Conservation (phyloP, 495 filamentous ascomycete genomes). For the Trichoderma orchidacearum region DNA sequence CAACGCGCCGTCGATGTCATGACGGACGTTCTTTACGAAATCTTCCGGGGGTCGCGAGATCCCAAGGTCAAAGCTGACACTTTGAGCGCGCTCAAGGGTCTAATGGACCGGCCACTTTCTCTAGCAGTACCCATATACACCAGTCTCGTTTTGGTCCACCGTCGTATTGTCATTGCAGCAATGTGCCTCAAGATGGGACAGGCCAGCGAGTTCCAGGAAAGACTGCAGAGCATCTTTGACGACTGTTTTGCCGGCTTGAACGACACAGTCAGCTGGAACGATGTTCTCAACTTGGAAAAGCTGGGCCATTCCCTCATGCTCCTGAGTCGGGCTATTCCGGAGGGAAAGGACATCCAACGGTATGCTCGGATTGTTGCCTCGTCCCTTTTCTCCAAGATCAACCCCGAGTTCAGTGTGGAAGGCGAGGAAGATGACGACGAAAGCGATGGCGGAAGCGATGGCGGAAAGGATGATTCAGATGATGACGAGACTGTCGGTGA, state of each 20-base stretch:
- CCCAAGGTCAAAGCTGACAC: background rate
- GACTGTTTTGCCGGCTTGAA: constrained; percentile 7
- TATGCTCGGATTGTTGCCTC: constrained; percentile 10
- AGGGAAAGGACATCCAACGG: constrained; percentile 5
- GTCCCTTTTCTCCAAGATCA: constrained; percentile 8
- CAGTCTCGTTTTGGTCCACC: background rate
- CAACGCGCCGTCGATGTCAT: background rate
- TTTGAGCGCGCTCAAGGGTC: background rate
- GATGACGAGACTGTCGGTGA: too few relatives aligned
- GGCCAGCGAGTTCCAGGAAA: constrained; percentile 7
- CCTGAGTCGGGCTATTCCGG: background rate
- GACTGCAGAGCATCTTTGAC: constrained; percentile 7
- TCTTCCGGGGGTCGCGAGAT: constrained; percentile 1
- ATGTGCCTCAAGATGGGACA: constrained; percentile 11
- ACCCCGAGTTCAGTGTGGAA: background rate
- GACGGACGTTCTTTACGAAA: constrained; percentile 4
- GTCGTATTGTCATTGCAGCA: constrained; percentile 5
- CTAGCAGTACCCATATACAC: background rate
- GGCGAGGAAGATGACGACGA: background rate
- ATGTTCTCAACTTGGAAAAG: constrained; percentile 3
- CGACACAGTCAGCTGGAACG: constrained; percentile 12
- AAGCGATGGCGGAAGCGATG: background rate
- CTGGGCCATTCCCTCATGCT: constrained; percentile 7
- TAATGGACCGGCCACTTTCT: background rate
- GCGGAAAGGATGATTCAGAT: background rate